Evolutionary conservation across 2,329 filamentous ascomycete species (phyloP).

Genomic region (Penicillium sp.): DNA sequence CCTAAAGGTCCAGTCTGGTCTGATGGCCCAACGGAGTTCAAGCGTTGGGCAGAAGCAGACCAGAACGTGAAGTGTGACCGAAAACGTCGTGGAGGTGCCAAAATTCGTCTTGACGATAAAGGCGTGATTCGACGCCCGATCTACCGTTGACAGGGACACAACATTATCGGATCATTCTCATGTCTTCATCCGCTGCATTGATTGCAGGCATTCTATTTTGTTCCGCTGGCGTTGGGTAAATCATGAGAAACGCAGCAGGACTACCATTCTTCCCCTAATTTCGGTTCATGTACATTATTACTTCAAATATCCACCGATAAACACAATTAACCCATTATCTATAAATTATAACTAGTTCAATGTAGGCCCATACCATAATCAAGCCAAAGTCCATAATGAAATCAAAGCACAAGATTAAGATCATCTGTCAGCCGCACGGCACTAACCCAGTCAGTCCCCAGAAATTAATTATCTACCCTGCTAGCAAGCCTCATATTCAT

Average conservation of each 20-base stretch:
- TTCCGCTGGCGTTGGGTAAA: not conserved
- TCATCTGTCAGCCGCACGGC: not conserved
- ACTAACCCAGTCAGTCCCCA: not conserved
- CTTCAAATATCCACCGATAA: too few species aligned
- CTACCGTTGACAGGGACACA: slow-evolving; percentile 1
- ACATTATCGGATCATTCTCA: not conserved
- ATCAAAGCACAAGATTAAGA: not conserved
- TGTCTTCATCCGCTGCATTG: too few species aligned
- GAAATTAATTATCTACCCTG: not conserved
- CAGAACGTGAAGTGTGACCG: slow-evolving; percentile 33
- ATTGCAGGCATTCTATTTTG: not conserved
- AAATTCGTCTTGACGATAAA: slow-evolving; percentile 32
- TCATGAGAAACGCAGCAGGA: not conserved
- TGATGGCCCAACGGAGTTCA: slow-evolving; percentile 40
- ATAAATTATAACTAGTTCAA: too few species aligned
- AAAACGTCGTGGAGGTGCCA: slow-evolving; percentile 25
- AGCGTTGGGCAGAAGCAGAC: slow-evolving; percentile 36
- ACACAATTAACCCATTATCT: too few species aligned
- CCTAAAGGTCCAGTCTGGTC: slow-evolving; percentile 30
- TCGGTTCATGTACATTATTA: not conserved
- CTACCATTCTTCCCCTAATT: not conserved
- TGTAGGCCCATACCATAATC: not conserved
- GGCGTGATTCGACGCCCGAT: slow-evolving; percentile 31
- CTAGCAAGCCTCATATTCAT: not conserved
- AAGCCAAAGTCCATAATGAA: not conserved